A percentile compares a stretch with the other conserved stretches of the same genome.
phyloP scores from a whole-genome alignment of 73 alveolate species.

The Tetrahymena malaccensis region DNA sequence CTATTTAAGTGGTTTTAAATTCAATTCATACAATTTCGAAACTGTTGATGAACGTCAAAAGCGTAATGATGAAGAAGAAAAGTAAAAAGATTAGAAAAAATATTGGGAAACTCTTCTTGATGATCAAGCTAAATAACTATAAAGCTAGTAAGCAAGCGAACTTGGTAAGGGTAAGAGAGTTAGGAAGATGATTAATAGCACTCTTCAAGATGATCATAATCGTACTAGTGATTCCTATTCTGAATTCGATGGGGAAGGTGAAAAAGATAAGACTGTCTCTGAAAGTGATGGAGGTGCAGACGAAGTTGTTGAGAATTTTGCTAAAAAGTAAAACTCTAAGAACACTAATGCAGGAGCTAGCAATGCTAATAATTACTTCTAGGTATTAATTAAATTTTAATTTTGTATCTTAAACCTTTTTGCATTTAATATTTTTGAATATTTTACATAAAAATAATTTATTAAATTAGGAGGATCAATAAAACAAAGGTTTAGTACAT shows the following conservation, averaged over 20 bases:
- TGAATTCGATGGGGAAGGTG: constrained; percentile 4
- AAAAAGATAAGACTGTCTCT: constrained; percentile 11
- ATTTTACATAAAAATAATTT: too few relatives aligned
- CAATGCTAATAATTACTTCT: not conserved
- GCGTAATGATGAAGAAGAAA: not conserved
- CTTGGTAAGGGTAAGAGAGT: constrained; percentile 57
- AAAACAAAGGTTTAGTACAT: not conserved
- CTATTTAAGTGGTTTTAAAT: constrained; percentile 56
- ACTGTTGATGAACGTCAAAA: constrained; percentile 22
- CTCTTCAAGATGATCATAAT: constrained; percentile 26
- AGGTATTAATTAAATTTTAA: not conserved
- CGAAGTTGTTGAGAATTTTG: not conserved
- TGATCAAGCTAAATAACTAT: constrained; percentile 27
- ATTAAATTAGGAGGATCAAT: constrained; percentile 1
- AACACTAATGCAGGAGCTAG: not conserved
- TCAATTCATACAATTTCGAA: constrained; percentile 41
- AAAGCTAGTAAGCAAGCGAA: constrained; percentile 18
- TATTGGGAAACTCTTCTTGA: constrained; percentile 48
- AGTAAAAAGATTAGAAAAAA: constrained; percentile 13
- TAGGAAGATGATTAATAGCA: constrained; percentile 17
- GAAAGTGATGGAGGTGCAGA: constrained; percentile 17
- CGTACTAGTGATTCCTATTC: not conserved
- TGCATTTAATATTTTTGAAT: too few relatives aligned
- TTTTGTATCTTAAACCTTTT: too few relatives aligned
- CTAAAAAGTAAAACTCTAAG: not conserved